Base-by-base conservation (phyloP, 73 alveolate genomes). In the Tetrahymena elliotti region DNA sequence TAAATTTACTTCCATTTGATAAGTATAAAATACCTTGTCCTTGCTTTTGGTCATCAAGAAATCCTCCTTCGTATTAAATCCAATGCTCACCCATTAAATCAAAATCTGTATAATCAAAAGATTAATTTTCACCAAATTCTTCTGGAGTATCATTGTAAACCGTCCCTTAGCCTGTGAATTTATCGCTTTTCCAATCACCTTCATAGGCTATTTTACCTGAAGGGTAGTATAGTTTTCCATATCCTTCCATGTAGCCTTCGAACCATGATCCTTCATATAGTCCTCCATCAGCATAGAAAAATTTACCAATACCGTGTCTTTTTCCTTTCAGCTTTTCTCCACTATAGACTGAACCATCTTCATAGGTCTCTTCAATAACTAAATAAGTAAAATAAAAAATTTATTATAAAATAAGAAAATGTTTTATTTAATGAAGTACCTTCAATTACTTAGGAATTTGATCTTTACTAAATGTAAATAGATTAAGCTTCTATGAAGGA, bases 181-280 rank as follows among this genome's bases (percentile, higher is more conserved):
- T 94, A 52, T 94, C 96, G 40, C 93, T 47, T 31, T 84, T 82
- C 96, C 96, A 94, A 3, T 94, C 33, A 36, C 96, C 96, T 33
- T 94, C 96, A 94, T 94, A 94, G 11, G 96, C 96, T 68, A 94
- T 93, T 94, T 88, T 94, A 20, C 95, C 95, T 0, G 96, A 94
- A 10, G 96, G 95, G 39, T 94, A 94, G 37, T 83, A 94, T 12
- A 94, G 40, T 33, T 94, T 94, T 68, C 88, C 96, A 20, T 24
- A 84, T 34, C 96, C 96, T 84, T 94, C 95, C 96, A 94, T 94
- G 33, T 41, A 84, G 15, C 93, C 93, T 27, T 94, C 96, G 47
- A 40, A 92, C 96, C 96, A 94, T 15, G 93, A 84, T n/a, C 96
- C 96, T 52, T 94, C 95, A 88, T 94, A 94, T 16, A 94, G 84